phyloP scores from a whole-genome alignment of 129 eudicot genomes.

The Flaveria trinervia region DNA sequence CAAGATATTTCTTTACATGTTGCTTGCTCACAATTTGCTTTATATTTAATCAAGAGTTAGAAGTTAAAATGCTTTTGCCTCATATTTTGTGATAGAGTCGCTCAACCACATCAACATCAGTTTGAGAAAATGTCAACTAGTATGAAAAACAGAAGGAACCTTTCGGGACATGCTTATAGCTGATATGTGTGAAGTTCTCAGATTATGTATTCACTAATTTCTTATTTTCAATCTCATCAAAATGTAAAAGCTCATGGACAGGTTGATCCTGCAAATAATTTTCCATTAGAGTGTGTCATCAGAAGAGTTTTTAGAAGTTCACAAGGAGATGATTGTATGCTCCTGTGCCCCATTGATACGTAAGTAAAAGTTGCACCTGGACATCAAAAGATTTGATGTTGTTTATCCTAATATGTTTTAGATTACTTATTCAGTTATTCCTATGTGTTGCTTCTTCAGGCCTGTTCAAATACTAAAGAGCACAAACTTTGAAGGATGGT shows the following conservation, averaged over 20 bases:
- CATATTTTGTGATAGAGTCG: neutral
- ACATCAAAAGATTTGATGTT: neutral
- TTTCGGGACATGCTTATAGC: conserved; percentile 12
- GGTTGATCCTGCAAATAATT: conserved; percentile 87
- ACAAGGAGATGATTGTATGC: conserved; percentile 87
- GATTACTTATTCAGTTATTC: neutral
- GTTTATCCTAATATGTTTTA: neutral
- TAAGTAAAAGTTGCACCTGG: conserved; percentile 46
- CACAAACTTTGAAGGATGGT: conserved; percentile 88
- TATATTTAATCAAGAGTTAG: neutral
- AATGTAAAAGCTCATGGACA: conserved; percentile 41
- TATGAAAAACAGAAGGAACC: neutral
- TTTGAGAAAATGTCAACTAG: neutral
- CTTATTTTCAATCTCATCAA: conserved; percentile 19
- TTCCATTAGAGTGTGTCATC: conserved; percentile 83
- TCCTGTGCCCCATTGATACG: conserved; percentile 93
- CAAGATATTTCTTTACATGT: neutral
- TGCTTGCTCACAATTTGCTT: neutral
- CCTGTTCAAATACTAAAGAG: conserved; percentile 96
- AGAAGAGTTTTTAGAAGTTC: conserved; percentile 84
- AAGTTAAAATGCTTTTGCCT: neutral
- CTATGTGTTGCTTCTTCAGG: conserved; percentile 45
- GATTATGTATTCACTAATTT: neutral
- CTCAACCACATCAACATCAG: neutral
- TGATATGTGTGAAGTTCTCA: neutral